Evolutionary conservation across 352 stramenopile genomes (phyloP).

Genomic region (Phytopythium litorale): DNA sequence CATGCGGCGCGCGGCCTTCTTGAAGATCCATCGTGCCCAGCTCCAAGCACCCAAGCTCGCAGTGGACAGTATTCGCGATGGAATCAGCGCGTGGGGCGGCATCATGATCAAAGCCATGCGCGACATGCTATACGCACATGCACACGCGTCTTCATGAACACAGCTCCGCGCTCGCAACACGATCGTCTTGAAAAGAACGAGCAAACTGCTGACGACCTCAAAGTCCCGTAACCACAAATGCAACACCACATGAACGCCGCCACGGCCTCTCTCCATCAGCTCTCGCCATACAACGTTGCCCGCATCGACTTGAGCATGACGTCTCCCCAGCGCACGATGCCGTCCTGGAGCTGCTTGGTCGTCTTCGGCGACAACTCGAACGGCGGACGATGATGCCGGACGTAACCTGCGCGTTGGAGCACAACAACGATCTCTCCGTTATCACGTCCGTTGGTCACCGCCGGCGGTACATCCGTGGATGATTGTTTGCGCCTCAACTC

Average conservation of each 20-base stretch:
- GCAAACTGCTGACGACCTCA: not conserved
- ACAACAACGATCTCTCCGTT: conserved; percentile 21
- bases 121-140: conserved; percentile 15
- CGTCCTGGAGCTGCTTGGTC: conserved; percentile 16
- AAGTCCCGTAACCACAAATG: not conserved
- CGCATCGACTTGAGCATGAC: conserved; percentile 30
- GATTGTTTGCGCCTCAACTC: conserved; percentile 11
- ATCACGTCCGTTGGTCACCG: not conserved
- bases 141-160: not conserved
- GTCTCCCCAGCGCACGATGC: conserved; percentile 21
- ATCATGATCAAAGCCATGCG: conserved; percentile 21
- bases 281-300: conserved; percentile 14
- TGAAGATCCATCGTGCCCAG: conserved; percentile 26
- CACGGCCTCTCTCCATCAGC: not conserved
- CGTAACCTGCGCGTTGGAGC: conserved; percentile 16
- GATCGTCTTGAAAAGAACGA: not conserved
- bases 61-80: conserved; percentile 20
- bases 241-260: no score
- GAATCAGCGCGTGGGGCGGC: conserved; percentile 28
- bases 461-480: not conserved
- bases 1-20: conserved; percentile 22
- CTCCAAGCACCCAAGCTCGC: conserved; percentile 19
- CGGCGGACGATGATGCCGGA: conserved; percentile 18
- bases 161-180: no score
- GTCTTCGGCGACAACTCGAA: conserved; percentile 13